phyloP scores from a whole-genome alignment of 176 grass and related monocot species.

The Canna indica region DNA sequence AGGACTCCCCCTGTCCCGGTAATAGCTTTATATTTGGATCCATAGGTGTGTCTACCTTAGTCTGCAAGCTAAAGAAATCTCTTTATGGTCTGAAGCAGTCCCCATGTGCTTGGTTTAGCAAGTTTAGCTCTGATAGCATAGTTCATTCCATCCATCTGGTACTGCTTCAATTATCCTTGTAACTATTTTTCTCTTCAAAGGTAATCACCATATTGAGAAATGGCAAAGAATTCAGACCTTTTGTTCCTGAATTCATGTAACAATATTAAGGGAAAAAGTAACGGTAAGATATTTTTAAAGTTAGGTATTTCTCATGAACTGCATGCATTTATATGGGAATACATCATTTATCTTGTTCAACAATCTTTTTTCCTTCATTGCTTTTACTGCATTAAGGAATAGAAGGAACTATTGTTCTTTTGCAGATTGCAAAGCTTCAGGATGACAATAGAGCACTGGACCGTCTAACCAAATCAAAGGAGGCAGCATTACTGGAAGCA shows the following conservation, averaged over 20 bases:
- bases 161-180: background rate
- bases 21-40: too few species aligned
- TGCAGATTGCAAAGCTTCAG: constrained; percentile 89
- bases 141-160: background rate
- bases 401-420: constrained; percentile 13
- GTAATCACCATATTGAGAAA: background rate
- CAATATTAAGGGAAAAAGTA: background rate
- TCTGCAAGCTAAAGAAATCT: too few species aligned
- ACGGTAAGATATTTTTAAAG: background rate
- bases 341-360: background rate
- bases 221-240: background rate
- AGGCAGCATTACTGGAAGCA: constrained; percentile 81
- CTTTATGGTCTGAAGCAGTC: too few species aligned
- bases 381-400: constrained; percentile 16
- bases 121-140: too few species aligned
- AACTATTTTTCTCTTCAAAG: background rate
- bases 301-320: background rate
- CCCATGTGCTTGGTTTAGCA: too few species aligned
- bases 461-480: constrained; percentile 90
- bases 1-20: too few species aligned
- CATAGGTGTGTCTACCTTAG: too few species aligned
- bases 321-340: background rate
- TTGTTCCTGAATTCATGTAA: background rate
- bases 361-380: too few species aligned
- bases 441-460: constrained; percentile 93